Evolutionary conservation across 2,329 filamentous ascomycete genomes (phyloP), one percentile per base, ranked within the genome.

Genomic region (Botrytis galanthina): DNA sequence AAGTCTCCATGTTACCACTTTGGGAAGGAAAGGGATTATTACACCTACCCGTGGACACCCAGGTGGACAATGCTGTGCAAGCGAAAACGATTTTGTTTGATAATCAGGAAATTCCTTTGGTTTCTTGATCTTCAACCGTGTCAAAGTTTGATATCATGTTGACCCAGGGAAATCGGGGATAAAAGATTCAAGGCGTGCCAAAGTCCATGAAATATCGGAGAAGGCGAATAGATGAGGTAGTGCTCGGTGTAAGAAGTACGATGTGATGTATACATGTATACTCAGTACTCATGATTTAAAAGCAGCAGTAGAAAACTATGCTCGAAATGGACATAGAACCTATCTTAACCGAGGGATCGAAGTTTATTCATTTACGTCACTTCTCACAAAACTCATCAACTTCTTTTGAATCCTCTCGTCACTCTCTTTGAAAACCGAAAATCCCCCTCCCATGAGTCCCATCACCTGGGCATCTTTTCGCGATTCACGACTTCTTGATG

Each of bases 281-380:
- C 12, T 35, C 12, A 16, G 48, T 18, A 29, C 14, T 51, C 12
- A 14, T n/a, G 22, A 26, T 26, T 14, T 29, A 39, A 59, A 62
- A 39, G 59, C 59, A 62, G 60, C 60, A 18, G 2, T 32, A 18
- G 14, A 22, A n/a, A n/a, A n/a, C 60, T 62, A 62, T n/a, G 3
- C 60, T 39, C n/a, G 26, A 62, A 62, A 39, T 37, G 60, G 60
- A n/a, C 22, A 42, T 62, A 4, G 18, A 6, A 66, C 3, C 9
- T 26, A 9, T 6, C 44, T 66, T 66, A 66, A 66, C 63, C 63
- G 63, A 66, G 63, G 63, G 42, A 66, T 48, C 26, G 9, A 48
- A 35, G 10, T 48, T 66, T 18, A 37, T 22, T 37, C 32, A 44
- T 48, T 35, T 66, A 66, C 63, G 63, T 66, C 63, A 66, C 42